phyloP scores from a whole-genome alignment of 768 basidiomycete genomes.

The Steccherinum ochraceum region DNA sequence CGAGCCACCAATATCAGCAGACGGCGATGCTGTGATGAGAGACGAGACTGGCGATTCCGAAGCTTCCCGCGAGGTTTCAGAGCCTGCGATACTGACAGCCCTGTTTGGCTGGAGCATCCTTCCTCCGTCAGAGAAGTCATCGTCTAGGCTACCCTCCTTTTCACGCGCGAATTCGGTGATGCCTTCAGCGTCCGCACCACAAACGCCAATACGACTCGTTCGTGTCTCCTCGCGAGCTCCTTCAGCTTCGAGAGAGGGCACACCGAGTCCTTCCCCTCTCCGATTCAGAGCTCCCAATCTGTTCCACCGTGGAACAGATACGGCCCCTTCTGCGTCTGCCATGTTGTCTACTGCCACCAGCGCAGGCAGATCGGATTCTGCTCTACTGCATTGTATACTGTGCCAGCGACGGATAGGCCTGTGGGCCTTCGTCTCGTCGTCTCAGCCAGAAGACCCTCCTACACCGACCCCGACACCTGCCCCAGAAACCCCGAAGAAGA shows the following conservation, averaged over 20 bases:
- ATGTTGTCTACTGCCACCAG: not conserved
- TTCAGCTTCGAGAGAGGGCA: constrained; percentile 3
- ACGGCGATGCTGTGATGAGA: not conserved
- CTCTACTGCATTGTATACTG: constrained; percentile 57
- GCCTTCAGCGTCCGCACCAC: constrained; percentile 18
- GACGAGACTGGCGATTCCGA: constrained; percentile 3
- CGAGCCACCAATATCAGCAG: not conserved
- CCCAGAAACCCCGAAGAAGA: constrained; percentile 1
- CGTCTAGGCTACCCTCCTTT: constrained; percentile 7
- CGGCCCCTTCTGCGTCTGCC: not conserved
- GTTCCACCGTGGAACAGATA: not conserved
- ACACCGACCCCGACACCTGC: constrained; percentile 6
- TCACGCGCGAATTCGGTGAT: constrained; percentile 24
- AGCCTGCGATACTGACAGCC: constrained; percentile 33
- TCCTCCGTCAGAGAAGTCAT: constrained; percentile 19
- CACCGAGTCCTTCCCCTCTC: constrained; percentile 9
- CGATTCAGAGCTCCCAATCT: not conserved
- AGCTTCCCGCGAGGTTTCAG: constrained; percentile 24
- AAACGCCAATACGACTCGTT: not conserved
- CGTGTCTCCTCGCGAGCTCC: no score
- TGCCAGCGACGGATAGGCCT: constrained; percentile 78
- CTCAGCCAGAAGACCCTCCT: constrained; percentile 6
- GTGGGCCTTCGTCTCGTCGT: constrained; percentile 54
- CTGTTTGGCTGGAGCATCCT: constrained; percentile 45
- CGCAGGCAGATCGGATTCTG: constrained; percentile 31